Evolutionary conservation across 805 yeast genomes (phyloP), one percentile per base, ranked within the genome.

Genomic region (Kazachstania viticola): DNA sequence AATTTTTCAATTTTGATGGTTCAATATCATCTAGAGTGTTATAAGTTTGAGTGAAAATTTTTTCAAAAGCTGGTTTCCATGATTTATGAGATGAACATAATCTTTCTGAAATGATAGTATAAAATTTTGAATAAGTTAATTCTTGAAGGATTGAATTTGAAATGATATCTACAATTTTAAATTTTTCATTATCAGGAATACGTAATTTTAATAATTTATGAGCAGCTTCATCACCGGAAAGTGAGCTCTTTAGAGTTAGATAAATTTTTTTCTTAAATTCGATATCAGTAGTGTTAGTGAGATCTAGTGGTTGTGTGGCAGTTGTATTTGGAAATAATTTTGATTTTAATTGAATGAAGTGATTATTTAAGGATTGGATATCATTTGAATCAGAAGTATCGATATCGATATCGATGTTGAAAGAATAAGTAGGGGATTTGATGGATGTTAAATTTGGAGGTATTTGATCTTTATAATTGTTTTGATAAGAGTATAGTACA

Each of bases 181-280:
- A 54, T 42, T 75, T 71, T 28, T 69, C 63, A 7, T 61, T 51
- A 11, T 43, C 49, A 1, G 60, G 56, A 11, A 65, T 59, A 7
- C 64, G 46, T 9, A 81, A 46, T 46, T 69, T 71, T 25, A 81
- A 44, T 5, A 91, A 57, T 52, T 87, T 87, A 53, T 87, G 97
- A 1, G 83, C 85, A 1, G 94, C 88, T 61, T 91, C 98, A 42
- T 83, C 94, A 4, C 87, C 75, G 0, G 93, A 77, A 77, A 88
- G 71, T 37, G 94, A 75, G 15, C 95, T 83, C 78, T 82, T 84
- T 8, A 91, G 61, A 0, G 88, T 78, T 18, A 87, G 59, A 45
- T 88, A 88, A 2, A 88, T 79, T 1, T 69, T 69, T 44, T 83
- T 83, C 43, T 83, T 83, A 42, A 74, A 73, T 31, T 75, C 73